Evolutionary conservation across 495 filamentous ascomycete genomes (phyloP), one percentile per base, ranked within the genome.

Genomic region (Gamarada debralockiae): DNA sequence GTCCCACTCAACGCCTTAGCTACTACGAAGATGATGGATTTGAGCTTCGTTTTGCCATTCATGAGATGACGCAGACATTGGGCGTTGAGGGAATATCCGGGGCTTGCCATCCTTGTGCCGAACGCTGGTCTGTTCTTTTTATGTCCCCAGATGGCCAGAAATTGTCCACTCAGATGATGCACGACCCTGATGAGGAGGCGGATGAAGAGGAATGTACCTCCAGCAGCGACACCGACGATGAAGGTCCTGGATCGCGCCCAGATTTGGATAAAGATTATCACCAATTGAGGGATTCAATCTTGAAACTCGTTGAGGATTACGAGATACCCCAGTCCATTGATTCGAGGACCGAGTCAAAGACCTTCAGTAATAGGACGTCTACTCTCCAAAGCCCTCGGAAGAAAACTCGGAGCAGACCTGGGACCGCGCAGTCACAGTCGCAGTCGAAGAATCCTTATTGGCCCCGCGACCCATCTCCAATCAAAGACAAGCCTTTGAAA

Each of bases 241-340:
- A 89, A 10, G 73, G 75, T 10, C 76, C 75, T 3, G 77, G 78
- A 23, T 82, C 82, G 12, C 75, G 78, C 8, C 74, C 88, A 10
- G 87, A 89, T 23, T 69, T 89, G 5, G 85, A 89, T 61, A 87
- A 86, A 56, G 87, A 90, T 57, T 88, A 93, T 57, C 87, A 93
- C 66, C 84, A 88, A 48, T 70, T 95, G 7, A 86, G 92, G 50
- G 84, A 88, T 29, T 86, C 89, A 5, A 86, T 96, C 41, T 70
- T 88, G 40, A 91, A 89, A 61, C 75, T 96, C 2, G 84, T 93
- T 15, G 79, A 86, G 55, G 89, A 93, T 36, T 88, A 84, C 52
- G 87, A 90, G 56, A 84, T 86, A 18, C 85, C 85, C 2, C 79
- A 81, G 37, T 78, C 73, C 24, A 62, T 82, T 0, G 73, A 81